Base-by-base conservation (phyloP, 768 basidiomycete genomes). In the Suillus variegatus region DNA sequence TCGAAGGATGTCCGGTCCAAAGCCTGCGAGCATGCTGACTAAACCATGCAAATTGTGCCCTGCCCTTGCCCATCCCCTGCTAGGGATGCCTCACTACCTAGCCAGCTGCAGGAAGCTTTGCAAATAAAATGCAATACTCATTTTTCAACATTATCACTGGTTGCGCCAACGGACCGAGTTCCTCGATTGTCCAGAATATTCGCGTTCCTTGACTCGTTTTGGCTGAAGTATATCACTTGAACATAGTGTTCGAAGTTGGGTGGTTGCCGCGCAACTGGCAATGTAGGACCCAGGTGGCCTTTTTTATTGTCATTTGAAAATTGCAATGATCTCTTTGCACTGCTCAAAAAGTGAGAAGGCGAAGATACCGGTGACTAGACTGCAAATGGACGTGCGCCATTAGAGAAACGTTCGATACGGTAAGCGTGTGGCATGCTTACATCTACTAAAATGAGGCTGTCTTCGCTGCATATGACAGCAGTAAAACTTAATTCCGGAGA, bases 381-480 rank as follows among this genome's bases (percentile, higher is more conserved):
- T 77, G 62, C 18, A 40, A 61, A 47, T 55, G 6, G 54, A 10
- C 3, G 22, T 10, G 32, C 38, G 35, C 41, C 28, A 36, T 63
- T n/a, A 43, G 41, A 41, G 4, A 46, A 46, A 9, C 61, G n/a
- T 44, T 35, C 22, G 18, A 13, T n/a, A 47, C 13, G 41, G 46
- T 22, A 36, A 60, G 14, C 44, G 32, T 36, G 41, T 6, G 25
- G 18, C 18, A 43, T 60, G 25, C 76, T 56, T 18, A 85, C 82
- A 70, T 84, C 79, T 46, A 88, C 84, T 4, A 86, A 73, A 58
- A 90, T 74, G 9, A 89, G 67, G 65, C 75, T 78, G 73, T 89
- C 87, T 72, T 87, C 86, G 67, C 80, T 83, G 76, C 87, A 84
- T 82, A 90, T 82, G 9, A 78, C 80, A 41, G 73, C 72, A 36